A percentile compares a stretch with the other conserved stretches of the same genome.
phyloP scores from a whole-genome alignment of 139 green algal species.

The Ettlia oleoabundans region DNA sequence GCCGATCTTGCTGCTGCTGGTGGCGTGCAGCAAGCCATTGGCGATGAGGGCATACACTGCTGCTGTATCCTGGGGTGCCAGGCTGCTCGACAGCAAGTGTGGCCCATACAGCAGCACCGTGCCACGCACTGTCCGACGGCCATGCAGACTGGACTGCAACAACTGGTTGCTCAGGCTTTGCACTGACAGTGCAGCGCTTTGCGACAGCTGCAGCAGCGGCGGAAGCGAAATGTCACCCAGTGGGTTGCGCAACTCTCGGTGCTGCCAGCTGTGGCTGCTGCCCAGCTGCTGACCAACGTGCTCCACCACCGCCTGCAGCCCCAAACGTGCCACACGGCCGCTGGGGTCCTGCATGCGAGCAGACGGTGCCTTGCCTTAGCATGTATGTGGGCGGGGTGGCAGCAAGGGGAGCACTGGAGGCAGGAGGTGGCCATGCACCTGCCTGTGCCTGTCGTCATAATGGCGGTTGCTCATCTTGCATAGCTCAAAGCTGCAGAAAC shows the following conservation, averaged over 20 bases:
- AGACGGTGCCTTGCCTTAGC: too few relatives aligned
- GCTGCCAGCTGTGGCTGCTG: slow-evolving; percentile 10
- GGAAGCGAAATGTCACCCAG: not conserved
- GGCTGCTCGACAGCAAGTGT: slow-evolving; percentile 39
- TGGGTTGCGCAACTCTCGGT: slow-evolving; percentile 48
- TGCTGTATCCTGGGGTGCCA: slow-evolving; percentile 35
- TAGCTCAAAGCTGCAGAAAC: too few relatives aligned
- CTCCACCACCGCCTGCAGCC: slow-evolving; percentile 19
- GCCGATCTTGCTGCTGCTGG: not conserved
- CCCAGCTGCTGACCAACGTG: slow-evolving; percentile 6
- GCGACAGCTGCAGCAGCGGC: slow-evolving; percentile 20
- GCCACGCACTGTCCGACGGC: slow-evolving; percentile 7
- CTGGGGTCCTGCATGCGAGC: slow-evolving; percentile 23
- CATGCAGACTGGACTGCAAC: not conserved
- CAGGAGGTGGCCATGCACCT: too few relatives aligned
- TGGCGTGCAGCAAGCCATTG: slow-evolving; percentile 38
- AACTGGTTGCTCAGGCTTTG: slow-evolving; percentile 15
- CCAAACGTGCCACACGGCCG: not conserved
- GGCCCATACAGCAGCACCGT: slow-evolving; percentile 49
- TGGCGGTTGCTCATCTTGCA: too few relatives aligned
- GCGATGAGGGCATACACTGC: slow-evolving; percentile 31
- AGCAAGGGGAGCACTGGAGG: too few relatives aligned
- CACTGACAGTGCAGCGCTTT: not conserved
- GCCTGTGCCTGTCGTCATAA: too few relatives aligned
- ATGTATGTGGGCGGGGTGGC: too few relatives aligned